phyloP scores from a whole-genome alignment of 2,329 filamentous ascomycete species.

The Fusarium xyrophilum region DNA sequence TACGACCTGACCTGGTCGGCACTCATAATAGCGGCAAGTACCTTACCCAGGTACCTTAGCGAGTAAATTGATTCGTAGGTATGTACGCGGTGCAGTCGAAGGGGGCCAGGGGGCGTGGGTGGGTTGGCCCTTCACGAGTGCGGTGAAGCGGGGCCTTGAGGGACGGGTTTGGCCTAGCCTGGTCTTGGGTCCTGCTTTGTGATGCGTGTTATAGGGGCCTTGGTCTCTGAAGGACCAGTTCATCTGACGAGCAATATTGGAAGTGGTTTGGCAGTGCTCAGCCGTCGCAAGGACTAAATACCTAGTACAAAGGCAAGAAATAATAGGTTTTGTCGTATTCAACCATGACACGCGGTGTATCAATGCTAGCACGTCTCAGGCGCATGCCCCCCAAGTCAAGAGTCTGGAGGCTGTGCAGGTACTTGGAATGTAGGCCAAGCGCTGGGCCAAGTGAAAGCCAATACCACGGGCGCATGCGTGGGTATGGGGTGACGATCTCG shows the following conservation, averaged over 20 bases:
- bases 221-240: background rate
- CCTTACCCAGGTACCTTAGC: background rate
- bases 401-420: slow-evolving; percentile 40
- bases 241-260: background rate
- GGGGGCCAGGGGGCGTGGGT: too few relatives aligned
- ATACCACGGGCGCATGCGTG: slow-evolving; percentile 9
- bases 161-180: slow-evolving; percentile 33
- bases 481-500: slow-evolving; percentile 38
- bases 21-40: slow-evolving; percentile 18
- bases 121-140: slow-evolving; percentile 12
- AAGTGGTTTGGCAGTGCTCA: background rate
- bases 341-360: slow-evolving; percentile 14
- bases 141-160: slow-evolving; percentile 27
- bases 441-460: slow-evolving; percentile 27
- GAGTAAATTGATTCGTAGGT: slow-evolving; percentile 24
- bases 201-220: slow-evolving; percentile 32
- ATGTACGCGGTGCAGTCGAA: slow-evolving; percentile 16
- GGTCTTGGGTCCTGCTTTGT: slow-evolving; percentile 27
- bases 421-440: slow-evolving; percentile 34
- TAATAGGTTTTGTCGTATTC: slow-evolving; percentile 5
- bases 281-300: background rate
- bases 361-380: slow-evolving; percentile 33
- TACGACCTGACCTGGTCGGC: slow-evolving; percentile 16
- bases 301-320: background rate
- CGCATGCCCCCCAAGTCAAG: slow-evolving; percentile 12